Evolutionary conservation across 306 rosid genomes (phyloP).

Genomic region (Cucurbita ficifolia): DNA sequence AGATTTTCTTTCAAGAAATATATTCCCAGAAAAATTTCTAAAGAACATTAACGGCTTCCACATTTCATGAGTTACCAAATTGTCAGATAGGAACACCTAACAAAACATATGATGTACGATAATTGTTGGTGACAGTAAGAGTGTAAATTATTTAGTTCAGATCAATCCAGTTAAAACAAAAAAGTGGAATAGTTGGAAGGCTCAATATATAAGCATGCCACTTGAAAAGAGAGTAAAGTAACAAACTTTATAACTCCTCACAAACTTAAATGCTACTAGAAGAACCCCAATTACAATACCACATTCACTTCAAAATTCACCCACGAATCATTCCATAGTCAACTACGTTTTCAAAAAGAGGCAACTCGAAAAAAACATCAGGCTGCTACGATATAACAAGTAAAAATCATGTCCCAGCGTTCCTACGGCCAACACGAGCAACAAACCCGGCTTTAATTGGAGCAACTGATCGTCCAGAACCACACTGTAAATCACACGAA

Average conservation of each 20-base stretch:
- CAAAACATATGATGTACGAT: too few relatives aligned
- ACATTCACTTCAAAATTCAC: conserved; percentile 3
- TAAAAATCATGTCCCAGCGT: conserved; percentile 38
- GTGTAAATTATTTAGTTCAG: too few relatives aligned
- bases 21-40: too few relatives aligned
- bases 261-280: neutral
- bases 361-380: neutral
- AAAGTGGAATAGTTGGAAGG: neutral
- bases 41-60: too few relatives aligned
- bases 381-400: neutral
- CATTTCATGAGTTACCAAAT: too few relatives aligned
- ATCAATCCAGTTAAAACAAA: too few relatives aligned
- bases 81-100: too few relatives aligned
- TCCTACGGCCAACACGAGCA: conserved; percentile 97
- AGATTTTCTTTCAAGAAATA: too few relatives aligned
- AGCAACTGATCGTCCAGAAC: conserved; percentile 90
- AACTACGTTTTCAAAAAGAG: neutral
- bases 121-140: too few relatives aligned
- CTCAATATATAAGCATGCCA: neutral
- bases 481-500: conserved; percentile 51
- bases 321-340: neutral
- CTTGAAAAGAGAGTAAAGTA: neutral
- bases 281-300: neutral
- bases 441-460: conserved; percentile 92
- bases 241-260: neutral